Conservation (phyloP, 768 basidiomycete species). For the Termitomyces sp. region DNA sequence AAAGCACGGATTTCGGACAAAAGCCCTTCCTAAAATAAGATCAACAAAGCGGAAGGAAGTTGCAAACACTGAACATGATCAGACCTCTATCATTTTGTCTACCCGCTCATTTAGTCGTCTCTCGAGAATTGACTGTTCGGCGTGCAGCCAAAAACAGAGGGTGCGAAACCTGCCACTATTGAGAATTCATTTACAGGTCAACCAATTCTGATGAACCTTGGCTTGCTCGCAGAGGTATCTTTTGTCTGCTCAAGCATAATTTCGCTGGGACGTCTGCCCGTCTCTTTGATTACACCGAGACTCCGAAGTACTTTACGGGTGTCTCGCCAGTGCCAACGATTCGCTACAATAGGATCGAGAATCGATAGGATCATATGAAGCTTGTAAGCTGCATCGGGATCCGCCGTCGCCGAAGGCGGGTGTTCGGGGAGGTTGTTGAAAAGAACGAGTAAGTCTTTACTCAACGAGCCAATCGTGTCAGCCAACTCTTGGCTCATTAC, state of each 20-base stretch:
- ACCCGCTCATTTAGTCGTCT: constrained; percentile 73
- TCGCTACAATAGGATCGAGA: constrained; percentile 70
- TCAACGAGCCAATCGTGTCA: constrained; percentile 36
- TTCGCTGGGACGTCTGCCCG: constrained; percentile 58
- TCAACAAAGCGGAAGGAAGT: not conserved
- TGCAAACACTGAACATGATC: constrained; percentile 5
- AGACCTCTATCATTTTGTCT: constrained; percentile 85
- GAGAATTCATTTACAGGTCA: not conserved
- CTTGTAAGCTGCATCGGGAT: constrained; percentile 53
- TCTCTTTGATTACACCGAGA: constrained; percentile 71
- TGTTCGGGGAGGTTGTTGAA: constrained; percentile 54
- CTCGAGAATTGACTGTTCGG: constrained; percentile 56
- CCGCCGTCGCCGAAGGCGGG: constrained; percentile 47
- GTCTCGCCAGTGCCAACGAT: constrained; percentile 95
- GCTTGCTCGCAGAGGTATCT: constrained; percentile 24
- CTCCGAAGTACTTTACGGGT: constrained; percentile 84
- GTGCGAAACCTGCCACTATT: constrained; percentile 61
- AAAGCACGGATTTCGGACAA: constrained; percentile 70
- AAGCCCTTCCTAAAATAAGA: constrained; percentile 56
- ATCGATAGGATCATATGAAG: constrained; percentile 59
- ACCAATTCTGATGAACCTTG: constrained; percentile 39
- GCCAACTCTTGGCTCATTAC: constrained; percentile 25
- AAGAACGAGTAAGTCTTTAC: constrained; percentile 40
- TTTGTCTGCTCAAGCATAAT: constrained; percentile 59
- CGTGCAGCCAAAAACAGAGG: constrained; percentile 88